Evolutionary conservation across 2,329 filamentous ascomycete species (phyloP), one percentile per base, ranked within the genome.

Genomic region (Claviceps humidiphila): DNA sequence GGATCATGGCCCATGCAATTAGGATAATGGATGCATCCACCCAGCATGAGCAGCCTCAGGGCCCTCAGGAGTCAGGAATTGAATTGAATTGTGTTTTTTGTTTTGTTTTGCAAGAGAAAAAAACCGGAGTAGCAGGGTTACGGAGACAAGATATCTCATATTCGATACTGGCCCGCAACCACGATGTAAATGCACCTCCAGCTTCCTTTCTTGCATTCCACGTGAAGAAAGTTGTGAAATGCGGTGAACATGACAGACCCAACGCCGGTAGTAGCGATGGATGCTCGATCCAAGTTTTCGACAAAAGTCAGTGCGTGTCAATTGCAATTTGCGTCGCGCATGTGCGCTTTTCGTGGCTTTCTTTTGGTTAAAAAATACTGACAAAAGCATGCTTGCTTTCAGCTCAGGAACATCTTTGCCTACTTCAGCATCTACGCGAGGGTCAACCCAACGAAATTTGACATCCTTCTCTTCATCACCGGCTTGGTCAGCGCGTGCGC

Each of bases 361-460:
- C 17, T n/a, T 8, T 5, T 8, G 17, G 2, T 2, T 14, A 24
- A 26, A 42, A 2, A 17, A 20, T 3, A 16, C 6, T 42, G 22
- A 42, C 3, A 30, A 22, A 44, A 14, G 22, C 14, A 45, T 30
- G 26, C 14, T 5, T 16, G 49, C 1, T 4, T 9, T 26, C 16
- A 51, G 50, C 37, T 51, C 43, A 40, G 30, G 14, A 39, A 45
- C 13, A 40, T 51, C 22, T 47, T 51, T 41, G 42, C 42, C 42
- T 51, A 46, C 43, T 52, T 52, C 39, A 47, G 45, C 38, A 47
- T 52, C 22, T 47, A 48, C 17, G 45, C 47, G 11, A 47, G 39
- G 30, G 56, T 50, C 39, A 45, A 55, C 39, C 57, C 58, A 39
- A 55, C 57, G 50, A 56, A 51, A 39, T 17, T 58, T 26, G 57